A percentile compares a stretch with the other conserved stretches of the same genome.
Conservation (phyloP, 2,329 filamentous ascomycete genomes). For the Diplodia intermedia region DNA sequence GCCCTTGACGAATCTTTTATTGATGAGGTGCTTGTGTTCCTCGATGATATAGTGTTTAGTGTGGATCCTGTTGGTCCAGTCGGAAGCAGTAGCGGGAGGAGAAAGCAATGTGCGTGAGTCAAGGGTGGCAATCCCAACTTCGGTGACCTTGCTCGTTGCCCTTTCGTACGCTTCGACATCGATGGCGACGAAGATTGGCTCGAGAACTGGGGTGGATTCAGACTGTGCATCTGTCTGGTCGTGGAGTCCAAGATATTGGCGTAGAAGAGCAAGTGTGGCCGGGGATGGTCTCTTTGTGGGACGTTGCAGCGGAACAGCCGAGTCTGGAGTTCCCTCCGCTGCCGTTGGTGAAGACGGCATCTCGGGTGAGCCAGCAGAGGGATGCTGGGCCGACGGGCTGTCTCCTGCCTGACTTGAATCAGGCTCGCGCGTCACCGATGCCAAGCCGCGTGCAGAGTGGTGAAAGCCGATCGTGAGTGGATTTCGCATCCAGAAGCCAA, state of each 20-base stretch:
- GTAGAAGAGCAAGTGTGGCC: neutral
- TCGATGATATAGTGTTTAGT: slow-evolving; percentile 77
- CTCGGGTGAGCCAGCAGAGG: neutral
- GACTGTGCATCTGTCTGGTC: neutral
- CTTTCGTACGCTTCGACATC: slow-evolving; percentile 85
- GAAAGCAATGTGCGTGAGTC: slow-evolving; percentile 69
- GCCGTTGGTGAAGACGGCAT: neutral
- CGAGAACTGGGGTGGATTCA: neutral
- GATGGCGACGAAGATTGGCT: slow-evolving; percentile 71
- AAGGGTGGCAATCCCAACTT: slow-evolving; percentile 82
- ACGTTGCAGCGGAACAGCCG: neutral
- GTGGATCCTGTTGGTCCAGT: slow-evolving; percentile 72
- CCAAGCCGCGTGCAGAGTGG: too few species aligned
- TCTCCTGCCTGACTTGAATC: too few species aligned
- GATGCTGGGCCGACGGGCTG: too few species aligned
- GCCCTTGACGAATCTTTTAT: slow-evolving; percentile 72
- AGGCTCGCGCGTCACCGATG: too few species aligned
- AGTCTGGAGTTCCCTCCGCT: neutral
- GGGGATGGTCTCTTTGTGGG: neutral
- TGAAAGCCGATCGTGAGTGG: neutral
- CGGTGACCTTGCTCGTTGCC: slow-evolving; percentile 72
- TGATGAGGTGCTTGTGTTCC: slow-evolving; percentile 71
- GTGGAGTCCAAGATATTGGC: slow-evolving; percentile 8
- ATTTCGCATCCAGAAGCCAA: neutral
- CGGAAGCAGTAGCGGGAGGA: slow-evolving; percentile 62